Percentiles rank a stretch among this genome's conserved stretches.
Conservation (phyloP, 2,329 filamentous ascomycete species). For the Rhytidhysteron rufulum region DNA sequence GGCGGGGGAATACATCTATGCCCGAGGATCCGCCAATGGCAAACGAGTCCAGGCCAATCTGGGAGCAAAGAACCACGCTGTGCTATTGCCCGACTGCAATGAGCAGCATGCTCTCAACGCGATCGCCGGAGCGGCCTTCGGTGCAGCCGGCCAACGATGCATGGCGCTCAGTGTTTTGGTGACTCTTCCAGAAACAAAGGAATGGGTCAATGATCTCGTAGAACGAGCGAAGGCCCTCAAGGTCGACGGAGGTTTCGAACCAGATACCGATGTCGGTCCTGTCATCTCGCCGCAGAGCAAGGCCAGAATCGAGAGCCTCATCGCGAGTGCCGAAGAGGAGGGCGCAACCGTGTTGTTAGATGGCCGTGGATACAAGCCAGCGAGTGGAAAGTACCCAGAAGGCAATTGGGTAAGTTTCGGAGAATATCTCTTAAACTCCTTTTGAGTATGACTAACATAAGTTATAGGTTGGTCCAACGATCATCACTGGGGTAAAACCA, state of each 20-base stretch:
- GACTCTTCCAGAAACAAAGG: constrained; percentile 79
- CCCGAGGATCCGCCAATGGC: constrained; percentile 73
- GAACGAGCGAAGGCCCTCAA: constrained; percentile 69
- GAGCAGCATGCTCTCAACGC: constrained; percentile 87
- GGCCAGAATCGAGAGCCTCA: constrained; percentile 71
- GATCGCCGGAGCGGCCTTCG: constrained; percentile 78
- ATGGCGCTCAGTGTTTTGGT: constrained; percentile 83
- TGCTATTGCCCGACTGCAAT: constrained; percentile 80
- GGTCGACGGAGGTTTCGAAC: constrained; percentile 78
- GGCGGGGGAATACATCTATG: constrained; percentile 83
- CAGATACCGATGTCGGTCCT: constrained; percentile 74
- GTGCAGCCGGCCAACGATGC: constrained; percentile 79
- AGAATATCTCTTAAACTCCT: neutral
- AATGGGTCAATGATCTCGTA: constrained; percentile 75
- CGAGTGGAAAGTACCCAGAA: constrained; percentile 77
- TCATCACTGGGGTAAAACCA: constrained; percentile 75
- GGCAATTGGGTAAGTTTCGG: constrained; percentile 65
- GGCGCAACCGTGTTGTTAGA: constrained; percentile 81
- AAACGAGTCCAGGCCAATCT: constrained; percentile 87
- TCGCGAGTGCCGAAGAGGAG: constrained; percentile 72
- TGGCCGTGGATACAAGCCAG: constrained; percentile 68
- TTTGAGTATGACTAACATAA: constrained; percentile 16
- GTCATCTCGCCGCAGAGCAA: constrained; percentile 79
- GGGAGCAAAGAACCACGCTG: constrained; percentile 84
- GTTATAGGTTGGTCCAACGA: constrained; percentile 67